Conservation (phyloP, 2,329 filamentous ascomycete genomes). For the Elsinoe batatas region DNA sequence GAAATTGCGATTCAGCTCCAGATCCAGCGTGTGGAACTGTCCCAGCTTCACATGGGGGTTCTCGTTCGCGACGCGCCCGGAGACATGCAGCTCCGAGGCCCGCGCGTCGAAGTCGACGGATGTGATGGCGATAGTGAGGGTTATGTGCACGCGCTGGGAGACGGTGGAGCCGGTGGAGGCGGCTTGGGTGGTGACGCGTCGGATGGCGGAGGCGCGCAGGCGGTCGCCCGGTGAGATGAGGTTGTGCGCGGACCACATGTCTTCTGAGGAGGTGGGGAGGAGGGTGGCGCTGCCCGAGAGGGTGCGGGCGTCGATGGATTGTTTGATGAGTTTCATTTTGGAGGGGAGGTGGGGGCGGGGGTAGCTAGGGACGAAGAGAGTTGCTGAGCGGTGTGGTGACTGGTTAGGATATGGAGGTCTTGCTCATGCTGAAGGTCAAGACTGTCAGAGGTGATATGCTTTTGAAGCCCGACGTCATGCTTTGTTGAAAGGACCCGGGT, state of each 20-base stretch:
- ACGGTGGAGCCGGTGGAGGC: slow-evolving; percentile 49
- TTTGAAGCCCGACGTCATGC: background rate
- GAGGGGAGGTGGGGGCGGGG: background rate
- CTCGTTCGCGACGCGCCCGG: slow-evolving; percentile 54
- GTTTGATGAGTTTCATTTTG: slow-evolving; percentile 57
- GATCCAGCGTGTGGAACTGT: slow-evolving; percentile 62
- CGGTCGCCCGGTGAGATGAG: slow-evolving; percentile 57
- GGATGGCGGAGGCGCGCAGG: slow-evolving; percentile 56
- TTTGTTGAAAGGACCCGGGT: background rate
- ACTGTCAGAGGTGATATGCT: too few species aligned
- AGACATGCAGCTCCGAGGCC: slow-evolving; percentile 58
- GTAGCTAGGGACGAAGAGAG: background rate
- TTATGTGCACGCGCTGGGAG: slow-evolving; percentile 55
- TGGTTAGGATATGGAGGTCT: too few species aligned
- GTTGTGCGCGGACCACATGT: slow-evolving; percentile 74
- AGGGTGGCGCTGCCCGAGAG: slow-evolving; percentile 57
- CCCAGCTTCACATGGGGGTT: slow-evolving; percentile 59
- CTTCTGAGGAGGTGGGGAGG: slow-evolving; percentile 62
- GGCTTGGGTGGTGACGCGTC: slow-evolving; percentile 53
- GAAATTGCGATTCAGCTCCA: slow-evolving; percentile 81
- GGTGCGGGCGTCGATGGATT: slow-evolving; percentile 52
- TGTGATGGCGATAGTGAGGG: slow-evolving; percentile 55
- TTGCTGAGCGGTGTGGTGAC: background rate
- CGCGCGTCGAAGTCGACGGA: slow-evolving; percentile 60
- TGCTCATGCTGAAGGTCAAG: too few species aligned